Evolutionary conservation across 805 yeast species (phyloP), one percentile per base, ranked within the genome.

Genomic region (Suhomyces pyralidae): DNA sequence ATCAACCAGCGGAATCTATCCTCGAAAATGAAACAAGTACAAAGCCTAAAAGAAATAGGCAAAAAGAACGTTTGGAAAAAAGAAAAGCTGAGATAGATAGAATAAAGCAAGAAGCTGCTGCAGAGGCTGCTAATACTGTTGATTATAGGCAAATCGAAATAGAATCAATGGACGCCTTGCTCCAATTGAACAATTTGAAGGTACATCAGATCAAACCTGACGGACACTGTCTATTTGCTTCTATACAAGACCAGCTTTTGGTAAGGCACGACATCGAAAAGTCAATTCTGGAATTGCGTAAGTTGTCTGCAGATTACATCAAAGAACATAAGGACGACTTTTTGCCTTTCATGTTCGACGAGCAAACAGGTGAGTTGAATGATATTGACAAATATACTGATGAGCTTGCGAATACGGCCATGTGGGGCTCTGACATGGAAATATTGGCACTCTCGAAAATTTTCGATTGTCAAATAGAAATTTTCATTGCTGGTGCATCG

Each of bases 401-500:
- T 3, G 86, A 84, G 56, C 77, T 93, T 53, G 87, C 81, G 54
- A 74, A 67, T n/a, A 90, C 97, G 0, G 84, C 96, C 0, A 81
- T 88, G 76, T 93, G 99, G 99, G 99, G 99, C 24, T 94, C 97
- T 7, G 97, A 94, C 61, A 75, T 90, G 74, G 99, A 93, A 72
- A 84, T 93, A 17, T 68, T 89, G 63, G 97, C 97, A 0, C 74
- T 92, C 40, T 79, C 96, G 0, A 78, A 82, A 54, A 82, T 81
- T n/a, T 88, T 78, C 60, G 77, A 85, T 54, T 83, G 88, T 58
- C 88, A 91, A 0, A 82, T 93, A n/a, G 77, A 84, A 46, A 85
- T 93, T 9, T 76, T 85, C 71, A 83, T 88, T 76, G 87, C 90
- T 46, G 96, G 96, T 0, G 80, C 90, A 40, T 80, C 91, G 5